phyloP scores from a whole-genome alignment of 768 basidiomycete species.

The Myochromella boudieri region DNA sequence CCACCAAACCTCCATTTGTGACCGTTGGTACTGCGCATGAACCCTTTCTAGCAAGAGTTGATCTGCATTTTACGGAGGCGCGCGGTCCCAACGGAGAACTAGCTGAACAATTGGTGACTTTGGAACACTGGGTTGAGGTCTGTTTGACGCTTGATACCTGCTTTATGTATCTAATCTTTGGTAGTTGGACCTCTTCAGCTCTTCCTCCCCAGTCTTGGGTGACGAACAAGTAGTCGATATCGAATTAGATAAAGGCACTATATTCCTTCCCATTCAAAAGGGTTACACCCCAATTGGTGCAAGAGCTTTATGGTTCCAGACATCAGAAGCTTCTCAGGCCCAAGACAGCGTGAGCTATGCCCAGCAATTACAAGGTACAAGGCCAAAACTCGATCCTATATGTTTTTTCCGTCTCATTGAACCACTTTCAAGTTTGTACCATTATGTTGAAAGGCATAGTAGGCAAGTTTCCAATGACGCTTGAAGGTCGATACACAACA shows the following conservation, averaged over 20 bases:
- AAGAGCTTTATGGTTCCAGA: conserved; percentile 35
- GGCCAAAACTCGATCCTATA: neutral
- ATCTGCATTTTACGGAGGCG: conserved; percentile 43
- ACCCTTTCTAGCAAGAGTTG: conserved; percentile 48
- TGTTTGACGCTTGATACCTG: conserved; percentile 9
- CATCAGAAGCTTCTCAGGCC: neutral
- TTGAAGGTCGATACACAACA: conserved; percentile 30
- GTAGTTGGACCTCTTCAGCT: conserved; percentile 43
- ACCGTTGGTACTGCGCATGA: conserved; percentile 39
- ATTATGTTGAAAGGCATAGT: conserved; percentile 31
- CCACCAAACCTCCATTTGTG: conserved; percentile 41
- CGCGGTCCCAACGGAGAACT: conserved; percentile 17
- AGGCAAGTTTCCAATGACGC: conserved; percentile 42
- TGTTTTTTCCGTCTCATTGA: too few species aligned
- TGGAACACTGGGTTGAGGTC: conserved; percentile 61
- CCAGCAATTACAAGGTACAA: conserved; percentile 3
- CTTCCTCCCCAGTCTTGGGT: conserved; percentile 32
- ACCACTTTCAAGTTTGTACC: conserved; percentile 21
- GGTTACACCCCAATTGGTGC: conserved; percentile 32
- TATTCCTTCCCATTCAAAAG: conserved; percentile 32
- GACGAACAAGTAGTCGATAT: conserved; percentile 55
- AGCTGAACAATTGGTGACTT: conserved; percentile 32
- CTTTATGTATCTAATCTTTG: neutral
- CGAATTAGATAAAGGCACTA: conserved; percentile 48
- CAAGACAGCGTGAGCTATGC: neutral